phyloP scores from a whole-genome alignment of 2,329 filamentous ascomycete species.

The Aspergillus fumigatiaffinis region DNA sequence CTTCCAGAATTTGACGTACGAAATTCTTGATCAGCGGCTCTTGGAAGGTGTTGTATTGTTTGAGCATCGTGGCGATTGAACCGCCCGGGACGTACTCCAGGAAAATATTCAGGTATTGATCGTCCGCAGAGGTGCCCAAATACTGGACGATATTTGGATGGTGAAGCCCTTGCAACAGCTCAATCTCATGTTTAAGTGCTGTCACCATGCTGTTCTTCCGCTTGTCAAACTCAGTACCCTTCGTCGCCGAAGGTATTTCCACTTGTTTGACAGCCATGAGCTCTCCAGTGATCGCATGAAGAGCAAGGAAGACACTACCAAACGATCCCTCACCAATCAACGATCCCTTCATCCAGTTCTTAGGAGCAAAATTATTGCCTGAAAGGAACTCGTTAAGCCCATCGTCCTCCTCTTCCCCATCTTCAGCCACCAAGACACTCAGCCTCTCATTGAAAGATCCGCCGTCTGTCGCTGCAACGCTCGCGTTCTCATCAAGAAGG shows the following conservation, averaged over 20 bases:
- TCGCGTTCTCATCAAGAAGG: constrained; percentile 80
- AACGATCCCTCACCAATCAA: constrained; percentile 97
- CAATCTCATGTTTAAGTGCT: constrained; percentile 93
- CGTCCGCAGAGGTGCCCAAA: constrained; percentile 87
- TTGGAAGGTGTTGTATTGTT: constrained; percentile 92
- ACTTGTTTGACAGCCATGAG: constrained; percentile 98
- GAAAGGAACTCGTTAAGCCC: constrained; percentile 86
- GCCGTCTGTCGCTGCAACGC: constrained; percentile 58
- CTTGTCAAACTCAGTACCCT: constrained; percentile 73
- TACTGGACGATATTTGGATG: constrained; percentile 98
- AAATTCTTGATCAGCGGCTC: constrained; percentile 95
- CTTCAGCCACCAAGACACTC: constrained; percentile 78
- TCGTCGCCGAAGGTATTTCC: constrained; percentile 76
- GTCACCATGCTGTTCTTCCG: constrained; percentile 98
- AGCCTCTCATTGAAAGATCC: constrained; percentile 79
- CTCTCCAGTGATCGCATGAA: constrained; percentile 94
- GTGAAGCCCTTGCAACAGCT: constrained; percentile 85
- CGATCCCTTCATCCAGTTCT: constrained; percentile 99
- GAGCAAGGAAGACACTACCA: constrained; percentile 87
- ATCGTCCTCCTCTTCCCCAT: constrained; percentile 87
- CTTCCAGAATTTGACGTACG: constrained; percentile 89
- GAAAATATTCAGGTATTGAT: constrained; percentile 97
- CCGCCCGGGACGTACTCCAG: constrained; percentile 97
- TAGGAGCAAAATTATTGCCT: constrained; percentile 90
- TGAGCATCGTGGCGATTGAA: constrained; percentile 96